Evolutionary conservation across 768 basidiomycete species (phyloP).

Genomic region (Naganishia randhawae): DNA sequence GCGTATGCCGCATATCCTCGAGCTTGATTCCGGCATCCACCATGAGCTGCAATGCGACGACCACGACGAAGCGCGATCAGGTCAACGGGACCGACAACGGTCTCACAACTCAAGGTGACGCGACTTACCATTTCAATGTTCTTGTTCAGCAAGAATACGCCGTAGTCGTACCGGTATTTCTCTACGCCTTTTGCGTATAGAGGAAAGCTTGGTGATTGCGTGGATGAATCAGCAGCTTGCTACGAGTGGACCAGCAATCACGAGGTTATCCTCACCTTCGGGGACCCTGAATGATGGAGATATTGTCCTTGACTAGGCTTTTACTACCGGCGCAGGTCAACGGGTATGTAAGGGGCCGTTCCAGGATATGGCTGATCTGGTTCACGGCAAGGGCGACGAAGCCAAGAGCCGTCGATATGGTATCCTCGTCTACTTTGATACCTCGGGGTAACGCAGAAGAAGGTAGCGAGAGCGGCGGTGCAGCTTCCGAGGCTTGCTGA

Average conservation of each 20-base stretch:
- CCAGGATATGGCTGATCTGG: constrained; percentile 72
- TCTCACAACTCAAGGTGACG: too few relatives aligned
- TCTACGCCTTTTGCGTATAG: constrained; percentile 92
- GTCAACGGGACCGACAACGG: constrained; percentile 24
- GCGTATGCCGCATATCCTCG: constrained; percentile 88
- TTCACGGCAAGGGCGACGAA: constrained; percentile 84
- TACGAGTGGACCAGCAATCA: neutral
- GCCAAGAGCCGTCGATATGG: constrained; percentile 82
- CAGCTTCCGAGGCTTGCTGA: constrained; percentile 66
- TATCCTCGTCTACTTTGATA: constrained; percentile 70
- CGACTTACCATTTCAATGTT: constrained; percentile 81
- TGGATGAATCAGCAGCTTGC: constrained; percentile 15
- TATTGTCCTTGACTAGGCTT: constrained; percentile 84
- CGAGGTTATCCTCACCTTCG: constrained; percentile 64
- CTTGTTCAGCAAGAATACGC: constrained; percentile 92
- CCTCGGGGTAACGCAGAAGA: constrained; percentile 54
- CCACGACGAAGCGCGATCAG: neutral
- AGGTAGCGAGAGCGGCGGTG: constrained; percentile 69
- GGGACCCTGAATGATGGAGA: constrained; percentile 91
- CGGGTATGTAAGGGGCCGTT: constrained; percentile 75
- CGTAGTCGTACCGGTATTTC: constrained; percentile 95
- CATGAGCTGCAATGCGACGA: constrained; percentile 66
- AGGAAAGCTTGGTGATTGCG: constrained; percentile 67
- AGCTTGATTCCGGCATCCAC: constrained; percentile 79
- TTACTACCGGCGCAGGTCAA: constrained; percentile 84